Percentiles rank a stretch among this genome's conserved stretches.
Conservation (phyloP, 768 basidiomycete species). For the Serendipita sp. region DNA sequence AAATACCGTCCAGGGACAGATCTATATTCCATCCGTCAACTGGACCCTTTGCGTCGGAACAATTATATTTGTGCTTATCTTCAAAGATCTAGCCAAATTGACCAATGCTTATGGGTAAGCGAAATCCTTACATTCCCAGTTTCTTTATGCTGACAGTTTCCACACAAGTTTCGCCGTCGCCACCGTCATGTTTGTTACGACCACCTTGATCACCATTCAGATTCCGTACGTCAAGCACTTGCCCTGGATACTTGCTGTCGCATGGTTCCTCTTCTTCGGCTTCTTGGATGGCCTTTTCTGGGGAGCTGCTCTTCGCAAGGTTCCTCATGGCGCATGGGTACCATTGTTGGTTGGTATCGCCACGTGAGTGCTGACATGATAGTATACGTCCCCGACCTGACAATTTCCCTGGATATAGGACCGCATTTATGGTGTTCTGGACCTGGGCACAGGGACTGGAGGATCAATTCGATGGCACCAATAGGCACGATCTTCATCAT, state of each 20-base stretch:
- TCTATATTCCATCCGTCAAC: too few species aligned
- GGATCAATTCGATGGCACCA: slow-evolving; percentile 40
- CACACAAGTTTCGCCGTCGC: slow-evolving; percentile 43
- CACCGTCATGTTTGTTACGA: slow-evolving; percentile 31
- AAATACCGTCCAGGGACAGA: slow-evolving; percentile 26
- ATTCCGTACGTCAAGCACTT: slow-evolving; percentile 8
- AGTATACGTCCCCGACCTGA: slow-evolving; percentile 33
- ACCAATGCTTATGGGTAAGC: slow-evolving; percentile 35
- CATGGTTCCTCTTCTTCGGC: slow-evolving; percentile 24
- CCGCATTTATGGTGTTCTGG: slow-evolving; percentile 39
- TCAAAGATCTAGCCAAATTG: slow-evolving; percentile 34
- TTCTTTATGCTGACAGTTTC: neutral
- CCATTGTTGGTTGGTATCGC: too few species aligned
- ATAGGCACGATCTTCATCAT: slow-evolving; percentile 18
- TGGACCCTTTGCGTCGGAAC: too few species aligned
- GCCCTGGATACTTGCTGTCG: slow-evolving; percentile 26
- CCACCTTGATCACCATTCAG: too few species aligned
- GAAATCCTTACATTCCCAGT: neutral
- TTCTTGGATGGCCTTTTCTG: slow-evolving; percentile 43
- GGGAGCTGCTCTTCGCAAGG: slow-evolving; percentile 42
- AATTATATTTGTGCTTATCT: slow-evolving; percentile 39
- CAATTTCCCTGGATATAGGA: slow-evolving; percentile 14
- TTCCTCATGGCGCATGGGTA: too few species aligned
- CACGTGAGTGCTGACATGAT: slow-evolving; percentile 36
- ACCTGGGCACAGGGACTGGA: slow-evolving; percentile 49